Evolutionary conservation across 352 stramenopile species (phyloP).

Genomic region (Globisporangium cederbergense): DNA sequence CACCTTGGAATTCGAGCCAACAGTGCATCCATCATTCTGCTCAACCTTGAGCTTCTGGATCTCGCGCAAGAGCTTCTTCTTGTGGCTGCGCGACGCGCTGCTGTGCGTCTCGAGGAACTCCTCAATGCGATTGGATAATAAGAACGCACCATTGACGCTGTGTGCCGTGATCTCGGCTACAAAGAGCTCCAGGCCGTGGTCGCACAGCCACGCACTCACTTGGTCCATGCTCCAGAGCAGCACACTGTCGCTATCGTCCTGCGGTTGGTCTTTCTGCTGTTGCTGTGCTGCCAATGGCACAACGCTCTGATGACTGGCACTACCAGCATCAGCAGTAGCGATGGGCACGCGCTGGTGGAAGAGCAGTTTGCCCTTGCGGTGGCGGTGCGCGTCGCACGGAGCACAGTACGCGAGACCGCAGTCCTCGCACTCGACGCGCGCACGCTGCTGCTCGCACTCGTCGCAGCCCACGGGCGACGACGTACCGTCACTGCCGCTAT

Average conservation of each 20-base stretch:
- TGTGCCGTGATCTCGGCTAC: slow-evolving; percentile 34
- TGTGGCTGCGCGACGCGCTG: slow-evolving; percentile 56
- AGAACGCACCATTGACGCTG: slow-evolving; percentile 45
- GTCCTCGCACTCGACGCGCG: slow-evolving; percentile 56
- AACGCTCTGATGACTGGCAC: not conserved
- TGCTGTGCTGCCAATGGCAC: not conserved
- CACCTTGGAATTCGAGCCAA: not conserved
- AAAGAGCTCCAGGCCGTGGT: slow-evolving; percentile 64
- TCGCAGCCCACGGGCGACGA: slow-evolving; percentile 38
- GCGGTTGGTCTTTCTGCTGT: not conserved
- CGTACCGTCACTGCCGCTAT: not conserved
- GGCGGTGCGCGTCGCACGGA: slow-evolving; percentile 56
- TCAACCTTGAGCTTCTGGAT: slow-evolving; percentile 65
- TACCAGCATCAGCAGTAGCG: not conserved
- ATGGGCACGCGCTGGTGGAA: slow-evolving; percentile 44
- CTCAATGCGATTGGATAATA: slow-evolving; percentile 42
- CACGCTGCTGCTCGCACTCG: slow-evolving; percentile 58
- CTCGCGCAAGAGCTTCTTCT: slow-evolving; percentile 78
- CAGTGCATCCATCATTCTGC: not conserved
- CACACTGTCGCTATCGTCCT: not conserved
- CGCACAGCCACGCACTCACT: slow-evolving; percentile 56
- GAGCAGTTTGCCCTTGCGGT: slow-evolving; percentile 83
- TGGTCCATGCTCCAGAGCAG: slow-evolving; percentile 33
- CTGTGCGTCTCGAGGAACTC: slow-evolving; percentile 49
- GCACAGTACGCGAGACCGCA: slow-evolving; percentile 75